A percentile compares a stretch with the other conserved stretches of the same genome.
Conservation (phyloP, 345 rosid species). For the Euclidium syriacum region DNA sequence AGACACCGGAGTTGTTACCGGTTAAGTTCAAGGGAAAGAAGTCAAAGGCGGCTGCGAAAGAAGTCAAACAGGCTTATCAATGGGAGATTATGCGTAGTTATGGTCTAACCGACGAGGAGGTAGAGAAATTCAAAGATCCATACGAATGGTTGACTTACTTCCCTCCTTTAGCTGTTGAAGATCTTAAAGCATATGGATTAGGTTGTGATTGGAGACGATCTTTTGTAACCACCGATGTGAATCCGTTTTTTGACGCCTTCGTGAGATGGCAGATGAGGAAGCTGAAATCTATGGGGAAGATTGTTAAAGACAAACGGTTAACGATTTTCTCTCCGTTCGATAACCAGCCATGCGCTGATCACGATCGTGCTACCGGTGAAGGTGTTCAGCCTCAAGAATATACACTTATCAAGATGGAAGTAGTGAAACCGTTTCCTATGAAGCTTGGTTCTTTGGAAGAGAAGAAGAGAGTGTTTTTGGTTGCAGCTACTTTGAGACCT, state of each 20-base stretch:
- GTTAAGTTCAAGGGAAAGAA: slow-evolving; percentile 79
- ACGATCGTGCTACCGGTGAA: slow-evolving; percentile 92
- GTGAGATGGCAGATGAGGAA: slow-evolving; percentile 94
- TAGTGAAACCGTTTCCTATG: slow-evolving; percentile 55
- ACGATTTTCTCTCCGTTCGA: slow-evolving; percentile 86
- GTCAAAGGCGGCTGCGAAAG: slow-evolving; percentile 80
- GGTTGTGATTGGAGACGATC: slow-evolving; percentile 96
- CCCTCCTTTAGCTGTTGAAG: slow-evolving; percentile 69
- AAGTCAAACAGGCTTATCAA: slow-evolving; percentile 70
- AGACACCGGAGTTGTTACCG: slow-evolving; percentile 29
- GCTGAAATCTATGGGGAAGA: slow-evolving; percentile 79
- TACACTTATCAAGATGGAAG: slow-evolving; percentile 87
- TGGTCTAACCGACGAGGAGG: slow-evolving; percentile 68
- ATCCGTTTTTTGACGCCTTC: slow-evolving; percentile 73
- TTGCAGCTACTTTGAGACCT: slow-evolving; percentile 89
- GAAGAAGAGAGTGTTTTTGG: slow-evolving; percentile 68
- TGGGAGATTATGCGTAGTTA: slow-evolving; percentile 98
- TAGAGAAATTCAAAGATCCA: slow-evolving; percentile 65
- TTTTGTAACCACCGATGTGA: slow-evolving; percentile 76
- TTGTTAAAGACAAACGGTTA: slow-evolving; percentile 75
- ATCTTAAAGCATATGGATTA: slow-evolving; percentile 79
- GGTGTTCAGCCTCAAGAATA: slow-evolving; percentile 98
- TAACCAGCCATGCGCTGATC: slow-evolving; percentile 96
- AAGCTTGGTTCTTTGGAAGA: slow-evolving; percentile 67
- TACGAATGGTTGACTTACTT: slow-evolving; percentile 71